Evolutionary conservation across 1,284 basidiomycete species (phyloP).

Genomic region (Moesziomyces antarcticus): DNA sequence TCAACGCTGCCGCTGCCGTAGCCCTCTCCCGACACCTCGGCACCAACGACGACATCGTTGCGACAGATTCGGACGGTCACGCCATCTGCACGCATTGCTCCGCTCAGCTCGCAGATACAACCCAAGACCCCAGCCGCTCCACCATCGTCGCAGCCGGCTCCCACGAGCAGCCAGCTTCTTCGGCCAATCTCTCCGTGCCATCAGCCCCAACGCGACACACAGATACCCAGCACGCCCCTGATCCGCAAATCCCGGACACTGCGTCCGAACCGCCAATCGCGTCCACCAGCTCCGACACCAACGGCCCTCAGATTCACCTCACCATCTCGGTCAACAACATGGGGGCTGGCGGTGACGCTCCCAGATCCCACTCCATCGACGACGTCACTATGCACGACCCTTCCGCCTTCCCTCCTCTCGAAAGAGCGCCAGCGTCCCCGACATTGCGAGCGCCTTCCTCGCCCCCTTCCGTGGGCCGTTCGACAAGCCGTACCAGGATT

Average conservation of each 20-base stretch:
- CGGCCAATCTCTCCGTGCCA: not conserved
- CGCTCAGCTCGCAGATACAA: conserved; percentile 11
- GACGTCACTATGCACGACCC: conserved; percentile 35
- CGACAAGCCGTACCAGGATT: conserved; percentile 33
- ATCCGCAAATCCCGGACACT: no score
- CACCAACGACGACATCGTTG: conserved; percentile 14
- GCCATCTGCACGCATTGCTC: conserved; percentile 41
- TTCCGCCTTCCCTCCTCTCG: conserved; percentile 45
- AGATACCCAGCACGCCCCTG: conserved; percentile 9
- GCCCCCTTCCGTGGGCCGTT: conserved; percentile 12
- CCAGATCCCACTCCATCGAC: conserved; percentile 10
- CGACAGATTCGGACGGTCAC: conserved; percentile 31
- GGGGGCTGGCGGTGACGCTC: conserved; percentile 50
- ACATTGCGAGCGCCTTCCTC: conserved; percentile 30
- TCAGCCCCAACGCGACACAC: conserved; percentile 2
- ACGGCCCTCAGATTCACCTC: conserved; percentile 17
- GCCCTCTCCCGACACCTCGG: conserved; percentile 42
- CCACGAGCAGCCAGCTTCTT: not conserved
- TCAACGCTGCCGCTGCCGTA: conserved; percentile 44
- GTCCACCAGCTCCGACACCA: conserved; percentile 1
- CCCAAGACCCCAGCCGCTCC: not conserved
- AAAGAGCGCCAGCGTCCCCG: conserved; percentile 26
- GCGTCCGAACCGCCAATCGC: not conserved
- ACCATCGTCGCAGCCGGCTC: not conserved
- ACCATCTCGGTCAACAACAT: conserved; percentile 54